Conservation (phyloP, 2,329 filamentous ascomycete species). For the Alternaria sp. region DNA sequence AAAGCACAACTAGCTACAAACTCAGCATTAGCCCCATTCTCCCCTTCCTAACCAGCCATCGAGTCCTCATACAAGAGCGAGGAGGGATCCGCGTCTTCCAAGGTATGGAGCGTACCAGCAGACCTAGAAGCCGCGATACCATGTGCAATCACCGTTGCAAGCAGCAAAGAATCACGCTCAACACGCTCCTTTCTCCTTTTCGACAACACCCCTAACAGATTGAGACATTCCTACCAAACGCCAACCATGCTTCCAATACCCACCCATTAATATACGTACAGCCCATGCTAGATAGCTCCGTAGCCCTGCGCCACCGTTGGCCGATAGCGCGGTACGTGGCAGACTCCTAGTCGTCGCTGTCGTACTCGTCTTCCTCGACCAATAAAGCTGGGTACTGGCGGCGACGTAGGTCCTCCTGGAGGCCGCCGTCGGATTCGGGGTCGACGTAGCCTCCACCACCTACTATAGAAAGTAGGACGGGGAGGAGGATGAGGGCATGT, state of each 20-base stretch:
- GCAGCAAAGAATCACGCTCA: not conserved
- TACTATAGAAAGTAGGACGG: constrained; percentile 83
- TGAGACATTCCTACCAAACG: not conserved
- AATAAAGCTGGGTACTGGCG: constrained; percentile 79
- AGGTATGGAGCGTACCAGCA: not conserved
- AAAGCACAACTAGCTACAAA: not conserved
- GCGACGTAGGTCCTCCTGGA: constrained; percentile 87
- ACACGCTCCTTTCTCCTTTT: not conserved
- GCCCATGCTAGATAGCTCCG: not conserved
- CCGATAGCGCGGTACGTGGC: constrained; percentile 1
- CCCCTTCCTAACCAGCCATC: not conserved
- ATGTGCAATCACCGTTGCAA: not conserved
- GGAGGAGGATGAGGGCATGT: constrained; percentile 90
- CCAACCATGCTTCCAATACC: not conserved
- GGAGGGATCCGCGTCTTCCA: not conserved
- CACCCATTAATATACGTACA: not conserved
- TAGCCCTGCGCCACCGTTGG: not conserved
- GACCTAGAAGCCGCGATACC: not conserved
- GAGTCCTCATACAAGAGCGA: not conserved
- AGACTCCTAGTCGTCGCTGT: constrained; percentile 54
- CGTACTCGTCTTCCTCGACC: constrained; percentile 75
- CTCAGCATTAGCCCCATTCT: too few relatives aligned
- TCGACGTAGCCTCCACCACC: constrained; percentile 88
- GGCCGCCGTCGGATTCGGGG: constrained; percentile 82
- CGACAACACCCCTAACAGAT: not conserved